phyloP scores from a whole-genome alignment of 2,329 filamentous ascomycete species.

The Leptographium procerum region DNA sequence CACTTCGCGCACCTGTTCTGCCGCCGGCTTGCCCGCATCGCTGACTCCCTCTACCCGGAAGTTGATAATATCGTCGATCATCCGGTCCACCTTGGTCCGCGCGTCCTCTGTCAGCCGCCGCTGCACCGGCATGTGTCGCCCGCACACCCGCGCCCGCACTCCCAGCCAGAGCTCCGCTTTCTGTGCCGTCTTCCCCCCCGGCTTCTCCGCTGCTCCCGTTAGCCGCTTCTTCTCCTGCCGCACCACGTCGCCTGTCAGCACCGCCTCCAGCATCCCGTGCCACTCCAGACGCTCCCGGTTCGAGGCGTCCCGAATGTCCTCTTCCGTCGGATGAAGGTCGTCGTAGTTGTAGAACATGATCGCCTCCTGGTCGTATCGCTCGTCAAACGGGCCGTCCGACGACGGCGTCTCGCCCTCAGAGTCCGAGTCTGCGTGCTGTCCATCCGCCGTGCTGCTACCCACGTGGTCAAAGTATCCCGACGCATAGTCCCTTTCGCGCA shows the following conservation, averaged over 20 bases:
- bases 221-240: slow-evolving; percentile 95
- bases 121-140: slow-evolving; percentile 74
- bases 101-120: slow-evolving; percentile 80
- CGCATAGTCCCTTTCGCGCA: slow-evolving; percentile 57
- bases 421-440: slow-evolving; percentile 61
- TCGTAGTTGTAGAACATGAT: slow-evolving; percentile 89
- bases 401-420: slow-evolving; percentile 85
- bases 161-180: slow-evolving; percentile 81
- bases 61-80: slow-evolving; percentile 78
- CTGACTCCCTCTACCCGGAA: slow-evolving; percentile 92
- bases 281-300: slow-evolving; percentile 89
- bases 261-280: slow-evolving; percentile 95
- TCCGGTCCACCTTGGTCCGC: slow-evolving; percentile 57
- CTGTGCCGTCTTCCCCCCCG: slow-evolving; percentile 51
- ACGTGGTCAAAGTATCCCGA: slow-evolving; percentile 64
- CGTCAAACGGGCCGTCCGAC: slow-evolving; percentile 73
- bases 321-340: slow-evolving; percentile 74
- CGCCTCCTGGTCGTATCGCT: slow-evolving; percentile 82
- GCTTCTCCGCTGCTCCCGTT: slow-evolving; percentile 60
- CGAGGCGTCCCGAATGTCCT: slow-evolving; percentile 78
- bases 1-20: slow-evolving; percentile 81
- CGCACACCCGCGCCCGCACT: slow-evolving; percentile 71
- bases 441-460: slow-evolving; percentile 36
- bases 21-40: slow-evolving; percentile 77
- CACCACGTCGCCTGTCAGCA: slow-evolving; percentile 91